phyloP scores from a whole-genome alignment of 441 rosid species.

The Adansonia grandidieri region DNA sequence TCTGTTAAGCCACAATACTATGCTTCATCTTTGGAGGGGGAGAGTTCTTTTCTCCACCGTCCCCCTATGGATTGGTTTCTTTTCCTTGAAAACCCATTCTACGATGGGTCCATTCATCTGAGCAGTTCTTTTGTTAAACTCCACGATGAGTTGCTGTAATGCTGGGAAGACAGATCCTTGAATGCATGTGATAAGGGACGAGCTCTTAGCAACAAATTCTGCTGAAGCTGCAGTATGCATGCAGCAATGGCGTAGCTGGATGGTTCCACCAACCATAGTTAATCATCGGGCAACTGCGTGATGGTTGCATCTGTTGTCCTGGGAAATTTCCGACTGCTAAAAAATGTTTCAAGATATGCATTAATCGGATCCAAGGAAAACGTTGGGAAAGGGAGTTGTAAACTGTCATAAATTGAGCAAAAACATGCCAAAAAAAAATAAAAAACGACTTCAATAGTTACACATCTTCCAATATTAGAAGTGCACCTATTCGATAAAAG shows the following conservation, averaged over 20 bases:
- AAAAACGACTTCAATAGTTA: neutral
- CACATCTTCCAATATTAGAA: constrained; percentile 3
- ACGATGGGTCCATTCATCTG: constrained; percentile 67
- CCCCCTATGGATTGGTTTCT: constrained; percentile 57
- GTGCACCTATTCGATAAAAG: neutral
- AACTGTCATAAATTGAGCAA: neutral
- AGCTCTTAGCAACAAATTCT: constrained; percentile 38
- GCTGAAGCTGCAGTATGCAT: constrained; percentile 31
- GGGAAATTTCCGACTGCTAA: constrained; percentile 54
- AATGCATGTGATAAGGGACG: constrained; percentile 37
- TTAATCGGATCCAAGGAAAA: neutral
- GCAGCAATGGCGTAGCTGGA: constrained; percentile 47
- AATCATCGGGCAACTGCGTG: constrained; percentile 51
- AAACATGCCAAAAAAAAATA: neutral
- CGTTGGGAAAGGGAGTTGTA: neutral
- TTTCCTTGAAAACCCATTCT: constrained; percentile 73
- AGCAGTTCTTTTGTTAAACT: constrained; percentile 46
- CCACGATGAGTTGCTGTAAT: constrained; percentile 46
- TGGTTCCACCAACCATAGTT: constrained; percentile 59
- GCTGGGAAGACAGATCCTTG: constrained; percentile 44
- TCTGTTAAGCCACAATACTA: constrained; percentile 97
- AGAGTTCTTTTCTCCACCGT: constrained; percentile 57
- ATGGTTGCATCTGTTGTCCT: constrained; percentile 43
- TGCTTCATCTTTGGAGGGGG: constrained; percentile 76
- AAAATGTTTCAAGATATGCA: constrained; percentile 26